Percentiles rank a stretch among this genome's conserved stretches.
Conservation (phyloP, 1,139 yeast genomes). For the Scheffersomyces parashehatae region DNA sequence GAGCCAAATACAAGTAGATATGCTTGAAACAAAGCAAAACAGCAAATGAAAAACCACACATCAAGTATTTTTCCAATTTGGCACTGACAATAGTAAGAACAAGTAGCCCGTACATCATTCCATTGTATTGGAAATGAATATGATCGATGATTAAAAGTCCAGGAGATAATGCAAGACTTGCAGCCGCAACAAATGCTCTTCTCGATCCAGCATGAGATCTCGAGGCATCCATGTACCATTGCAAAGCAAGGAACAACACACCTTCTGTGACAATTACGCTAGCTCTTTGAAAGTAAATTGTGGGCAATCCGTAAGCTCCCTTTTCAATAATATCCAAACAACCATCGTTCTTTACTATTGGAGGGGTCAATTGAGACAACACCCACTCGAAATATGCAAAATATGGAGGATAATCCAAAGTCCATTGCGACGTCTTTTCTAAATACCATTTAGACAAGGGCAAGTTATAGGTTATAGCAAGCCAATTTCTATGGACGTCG, state of each 20-base stretch:
- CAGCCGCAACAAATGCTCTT: conserved; percentile 73
- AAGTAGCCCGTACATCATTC: conserved; percentile 84
- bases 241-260: conserved; percentile 67
- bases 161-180: conserved; percentile 84
- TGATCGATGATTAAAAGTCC: conserved; percentile 88
- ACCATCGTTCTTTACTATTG: conserved; percentile 65
- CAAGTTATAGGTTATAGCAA: conserved; percentile 80
- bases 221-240: conserved; percentile 65
- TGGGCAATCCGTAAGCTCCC: conserved; percentile 74
- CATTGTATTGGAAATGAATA: conserved; percentile 93
- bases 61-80: conserved; percentile 53
- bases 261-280: conserved; percentile 82
- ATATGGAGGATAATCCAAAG: conserved; percentile 95
- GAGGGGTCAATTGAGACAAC: conserved; percentile 71
- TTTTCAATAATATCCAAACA: conserved; percentile 68
- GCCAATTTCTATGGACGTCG: conserved; percentile 97
- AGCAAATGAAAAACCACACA: conserved; percentile 75
- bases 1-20: conserved; percentile 89
- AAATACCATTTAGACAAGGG: conserved; percentile 82
- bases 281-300: conserved; percentile 75
- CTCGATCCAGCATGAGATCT: conserved; percentile 22
- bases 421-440: conserved; percentile 89
- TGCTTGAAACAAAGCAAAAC: conserved; percentile 88
- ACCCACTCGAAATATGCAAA: conserved; percentile 93
- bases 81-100: conserved; percentile 75